Percentiles rank a stretch among this genome's conserved stretches.
phyloP scores from a whole-genome alignment of 352 stramenopile species.

The Achlya hypogyna region DNA sequence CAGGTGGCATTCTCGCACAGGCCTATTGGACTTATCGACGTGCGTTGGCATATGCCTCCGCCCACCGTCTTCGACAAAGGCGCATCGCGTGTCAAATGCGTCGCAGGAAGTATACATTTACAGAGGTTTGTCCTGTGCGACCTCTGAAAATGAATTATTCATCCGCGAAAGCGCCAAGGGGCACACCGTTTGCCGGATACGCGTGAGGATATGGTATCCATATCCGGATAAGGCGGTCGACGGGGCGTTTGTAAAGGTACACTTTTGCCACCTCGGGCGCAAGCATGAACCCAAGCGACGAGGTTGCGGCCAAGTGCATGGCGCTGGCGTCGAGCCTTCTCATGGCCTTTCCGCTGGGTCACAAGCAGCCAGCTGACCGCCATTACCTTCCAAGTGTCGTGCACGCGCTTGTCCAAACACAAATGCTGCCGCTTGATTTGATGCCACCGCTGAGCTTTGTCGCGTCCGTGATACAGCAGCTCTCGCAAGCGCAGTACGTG shows the following conservation, averaged over 20 bases:
- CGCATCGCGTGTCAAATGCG: too few relatives aligned
- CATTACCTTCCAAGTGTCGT: constrained; percentile 6
- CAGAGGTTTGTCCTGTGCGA: not conserved
- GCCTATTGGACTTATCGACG: too few relatives aligned
- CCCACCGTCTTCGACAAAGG: too few relatives aligned
- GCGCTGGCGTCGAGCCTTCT: not conserved
- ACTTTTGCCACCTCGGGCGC: constrained; percentile 9
- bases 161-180: not conserved
- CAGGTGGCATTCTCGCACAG: too few relatives aligned
- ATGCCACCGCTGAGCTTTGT: constrained; percentile 8
- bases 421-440: not conserved
- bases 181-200: not conserved
- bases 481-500: constrained; percentile 12
- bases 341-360: constrained; percentile 4
- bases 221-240: constrained; percentile 3
- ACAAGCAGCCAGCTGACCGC: not conserved
- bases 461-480: constrained; percentile 1
- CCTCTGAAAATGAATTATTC: not conserved
- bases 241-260: constrained; percentile 10
- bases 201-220: not conserved
- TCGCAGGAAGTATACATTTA: not conserved
- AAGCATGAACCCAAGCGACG: constrained; percentile 2
- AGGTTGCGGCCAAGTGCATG: constrained; percentile 2
- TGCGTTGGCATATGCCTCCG: too few relatives aligned
- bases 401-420: not conserved